Conservation (phyloP, 257 asterid genomes). For the Verbascum thapsus region DNA sequence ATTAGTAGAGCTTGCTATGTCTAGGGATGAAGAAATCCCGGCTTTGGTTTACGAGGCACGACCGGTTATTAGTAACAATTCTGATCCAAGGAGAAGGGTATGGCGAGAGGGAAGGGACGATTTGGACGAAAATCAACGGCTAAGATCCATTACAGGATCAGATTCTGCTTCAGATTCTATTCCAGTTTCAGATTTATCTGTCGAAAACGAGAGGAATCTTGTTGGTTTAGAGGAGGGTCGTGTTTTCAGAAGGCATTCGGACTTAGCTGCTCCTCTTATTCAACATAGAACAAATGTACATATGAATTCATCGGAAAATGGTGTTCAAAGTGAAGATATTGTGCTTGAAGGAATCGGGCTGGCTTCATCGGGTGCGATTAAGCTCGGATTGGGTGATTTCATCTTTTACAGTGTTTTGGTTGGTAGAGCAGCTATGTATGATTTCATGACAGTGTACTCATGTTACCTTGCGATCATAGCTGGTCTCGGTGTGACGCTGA, state of each 20-base stretch:
- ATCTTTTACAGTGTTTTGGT: slow-evolving; percentile 93
- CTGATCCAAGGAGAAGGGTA: slow-evolving; percentile 52
- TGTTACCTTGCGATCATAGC: slow-evolving; percentile 95
- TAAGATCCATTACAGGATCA: slow-evolving; percentile 11
- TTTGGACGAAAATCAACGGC: slow-evolving; percentile 31
- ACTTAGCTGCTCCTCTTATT: slow-evolving; percentile 75
- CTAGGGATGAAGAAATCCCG: slow-evolving; percentile 94
- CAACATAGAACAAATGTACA: slow-evolving; percentile 57
- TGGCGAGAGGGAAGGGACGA: slow-evolving; percentile 67
- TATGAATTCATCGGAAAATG: slow-evolving; percentile 47
- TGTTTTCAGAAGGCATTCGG: slow-evolving; percentile 43
- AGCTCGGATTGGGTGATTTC: slow-evolving; percentile 95
- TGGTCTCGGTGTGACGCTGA: slow-evolving; percentile 84
- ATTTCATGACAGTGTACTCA: slow-evolving; percentile 91
- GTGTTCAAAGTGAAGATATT: slow-evolving; percentile 51
- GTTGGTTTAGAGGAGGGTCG: slow-evolving; percentile 53
- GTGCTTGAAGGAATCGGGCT: slow-evolving; percentile 87
- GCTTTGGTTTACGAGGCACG: slow-evolving; percentile 98
- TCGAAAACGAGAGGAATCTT: slow-evolving; percentile 39
- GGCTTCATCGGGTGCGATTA: slow-evolving; percentile 92
- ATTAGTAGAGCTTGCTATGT: slow-evolving; percentile 89
- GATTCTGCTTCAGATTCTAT: slow-evolving; percentile 13
- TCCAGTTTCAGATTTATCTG: background rate
- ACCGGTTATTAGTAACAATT: slow-evolving; percentile 48
- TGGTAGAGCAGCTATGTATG: slow-evolving; percentile 97